These are phyloP conservation scores for Hypoxylon rickii DNA, from an alignment of 495 filamentous ascomycete species.

Conservation along the genomic window DNA sequence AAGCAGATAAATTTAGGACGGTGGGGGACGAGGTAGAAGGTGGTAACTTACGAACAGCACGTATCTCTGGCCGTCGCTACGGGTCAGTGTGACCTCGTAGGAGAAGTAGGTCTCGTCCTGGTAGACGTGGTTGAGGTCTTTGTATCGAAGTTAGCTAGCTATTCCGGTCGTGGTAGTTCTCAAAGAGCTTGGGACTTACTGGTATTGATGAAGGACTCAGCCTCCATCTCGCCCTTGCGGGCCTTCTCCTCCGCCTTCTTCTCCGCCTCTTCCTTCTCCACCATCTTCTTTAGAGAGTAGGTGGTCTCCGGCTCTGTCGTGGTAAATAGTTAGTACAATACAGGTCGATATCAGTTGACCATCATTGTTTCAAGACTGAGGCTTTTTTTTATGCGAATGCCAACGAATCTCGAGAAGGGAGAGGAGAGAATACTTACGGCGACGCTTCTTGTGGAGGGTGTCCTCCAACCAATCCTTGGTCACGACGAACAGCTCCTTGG, in stretches of 20 bases:
- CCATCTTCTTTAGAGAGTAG: slow-evolving; percentile 28
- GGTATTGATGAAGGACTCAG: slow-evolving; percentile 43
- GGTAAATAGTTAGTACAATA: not conserved
- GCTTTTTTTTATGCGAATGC: no score
- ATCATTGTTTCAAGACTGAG: no score
- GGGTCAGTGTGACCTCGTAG: slow-evolving; percentile 40
- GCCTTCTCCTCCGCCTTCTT: no score
- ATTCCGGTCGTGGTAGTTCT: not conserved
- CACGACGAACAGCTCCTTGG: slow-evolving; percentile 36
- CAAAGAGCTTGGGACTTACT: slow-evolving; percentile 25
- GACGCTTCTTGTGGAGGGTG: slow-evolving; percentile 23
- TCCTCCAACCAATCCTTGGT: slow-evolving; percentile 49
- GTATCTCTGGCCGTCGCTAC: slow-evolving; percentile 41
- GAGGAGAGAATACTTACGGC: slow-evolving; percentile 4
- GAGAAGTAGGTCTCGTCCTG: slow-evolving; percentile 40
- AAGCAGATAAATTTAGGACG: not conserved
- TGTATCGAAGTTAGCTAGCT: not conserved
- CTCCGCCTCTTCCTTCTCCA: slow-evolving; percentile 45
- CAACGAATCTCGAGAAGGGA: not conserved
- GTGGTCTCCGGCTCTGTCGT: slow-evolving; percentile 18
- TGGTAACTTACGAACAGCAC: slow-evolving; percentile 38
- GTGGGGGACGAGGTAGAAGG: not conserved
- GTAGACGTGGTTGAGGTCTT: slow-evolving; percentile 34
- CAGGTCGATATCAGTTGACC: not conserved
- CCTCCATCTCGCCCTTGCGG: no score